A percentile compares a stretch with the other conserved stretches of the same genome.
Evolutionary conservation across 805 yeast genomes (phyloP).

Genomic region (Ogataea chonburiensis): DNA sequence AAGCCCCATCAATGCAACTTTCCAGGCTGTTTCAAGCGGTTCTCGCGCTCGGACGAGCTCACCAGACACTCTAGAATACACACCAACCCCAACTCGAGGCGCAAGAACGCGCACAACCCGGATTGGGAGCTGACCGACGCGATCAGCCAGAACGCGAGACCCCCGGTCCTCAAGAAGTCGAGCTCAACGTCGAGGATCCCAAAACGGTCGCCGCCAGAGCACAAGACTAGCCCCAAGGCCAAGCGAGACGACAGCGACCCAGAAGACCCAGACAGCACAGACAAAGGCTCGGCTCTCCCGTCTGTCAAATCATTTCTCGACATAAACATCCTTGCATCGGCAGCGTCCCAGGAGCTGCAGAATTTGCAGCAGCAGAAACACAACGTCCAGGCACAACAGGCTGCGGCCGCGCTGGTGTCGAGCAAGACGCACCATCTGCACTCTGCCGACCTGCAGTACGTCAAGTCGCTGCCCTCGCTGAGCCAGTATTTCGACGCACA

Average conservation of each 20-base stretch:
- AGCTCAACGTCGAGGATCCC: slow-evolving; percentile 20
- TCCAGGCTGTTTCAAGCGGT: slow-evolving; percentile 81
- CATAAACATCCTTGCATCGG: slow-evolving; percentile 52
- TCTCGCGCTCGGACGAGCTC: slow-evolving; percentile 79
- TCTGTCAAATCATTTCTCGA: slow-evolving; percentile 33
- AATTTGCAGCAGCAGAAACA: slow-evolving; percentile 36
- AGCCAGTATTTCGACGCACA: slow-evolving; percentile 44
- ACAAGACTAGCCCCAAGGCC: slow-evolving; percentile 9
- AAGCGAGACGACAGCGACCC: slow-evolving; percentile 20
- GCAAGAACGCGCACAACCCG: slow-evolving; percentile 26
- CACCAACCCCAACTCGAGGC: slow-evolving; percentile 48
- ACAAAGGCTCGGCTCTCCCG: slow-evolving; percentile 25
- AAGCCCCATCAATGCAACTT: slow-evolving; percentile 83
- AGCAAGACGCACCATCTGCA: slow-evolving; percentile 13
- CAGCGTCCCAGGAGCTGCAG: slow-evolving; percentile 54
- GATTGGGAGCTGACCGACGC: slow-evolving; percentile 19
- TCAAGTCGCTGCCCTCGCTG: slow-evolving; percentile 53
- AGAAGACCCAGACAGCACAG: slow-evolving; percentile 14
- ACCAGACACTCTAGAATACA: slow-evolving; percentile 86
- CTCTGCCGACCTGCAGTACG: slow-evolving; percentile 32
- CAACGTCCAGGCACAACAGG: slow-evolving; percentile 19
- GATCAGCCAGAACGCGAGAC: slow-evolving; percentile 13
- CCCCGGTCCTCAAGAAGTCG: slow-evolving; percentile 19
- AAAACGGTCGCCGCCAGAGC: slow-evolving; percentile 9
- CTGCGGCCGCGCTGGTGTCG: slow-evolving; percentile 22